Evolutionary conservation across 179 eudicot genomes (phyloP).

Genomic region (Monotropa hypopitys): DNA sequence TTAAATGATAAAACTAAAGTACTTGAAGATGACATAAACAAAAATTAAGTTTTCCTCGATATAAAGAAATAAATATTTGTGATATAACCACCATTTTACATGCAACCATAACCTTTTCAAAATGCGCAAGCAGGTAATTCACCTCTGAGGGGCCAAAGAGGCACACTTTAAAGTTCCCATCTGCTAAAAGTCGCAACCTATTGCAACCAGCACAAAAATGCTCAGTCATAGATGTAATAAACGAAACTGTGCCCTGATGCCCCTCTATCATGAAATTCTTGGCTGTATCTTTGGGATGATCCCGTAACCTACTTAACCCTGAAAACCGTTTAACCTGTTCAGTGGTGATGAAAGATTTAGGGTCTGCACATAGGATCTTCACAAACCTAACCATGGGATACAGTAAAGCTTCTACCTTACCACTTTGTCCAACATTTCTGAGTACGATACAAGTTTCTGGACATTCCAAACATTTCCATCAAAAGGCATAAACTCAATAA

Average conservation of each 20-base stretch:
- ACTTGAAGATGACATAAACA: background rate
- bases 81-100: background rate
- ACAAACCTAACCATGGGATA: background rate
- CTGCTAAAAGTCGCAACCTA: slow-evolving; percentile 84
- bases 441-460: slow-evolving; percentile 78
- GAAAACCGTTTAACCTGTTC: slow-evolving; percentile 49
- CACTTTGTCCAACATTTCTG: slow-evolving; percentile 76
- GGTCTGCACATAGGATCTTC: background rate
- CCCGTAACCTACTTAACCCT: slow-evolving; percentile 41
- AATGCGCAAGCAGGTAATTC: background rate
- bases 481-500: slow-evolving; percentile 97
- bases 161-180: slow-evolving; percentile 94
- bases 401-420: slow-evolving; percentile 39
- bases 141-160: slow-evolving; percentile 96
- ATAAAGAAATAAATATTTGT: background rate
- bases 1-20: background rate
- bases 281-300: slow-evolving; percentile 86
- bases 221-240: slow-evolving; percentile 95
- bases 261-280: slow-evolving; percentile 85
- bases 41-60: background rate
- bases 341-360: slow-evolving; percentile 9
- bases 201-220: slow-evolving; percentile 96
- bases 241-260: slow-evolving; percentile 77
- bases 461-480: slow-evolving; percentile 98
- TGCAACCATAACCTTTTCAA: background rate